Evolutionary conservation across 1,284 basidiomycete genomes (phyloP).

Genomic region (Heterobasidion occidentale): DNA sequence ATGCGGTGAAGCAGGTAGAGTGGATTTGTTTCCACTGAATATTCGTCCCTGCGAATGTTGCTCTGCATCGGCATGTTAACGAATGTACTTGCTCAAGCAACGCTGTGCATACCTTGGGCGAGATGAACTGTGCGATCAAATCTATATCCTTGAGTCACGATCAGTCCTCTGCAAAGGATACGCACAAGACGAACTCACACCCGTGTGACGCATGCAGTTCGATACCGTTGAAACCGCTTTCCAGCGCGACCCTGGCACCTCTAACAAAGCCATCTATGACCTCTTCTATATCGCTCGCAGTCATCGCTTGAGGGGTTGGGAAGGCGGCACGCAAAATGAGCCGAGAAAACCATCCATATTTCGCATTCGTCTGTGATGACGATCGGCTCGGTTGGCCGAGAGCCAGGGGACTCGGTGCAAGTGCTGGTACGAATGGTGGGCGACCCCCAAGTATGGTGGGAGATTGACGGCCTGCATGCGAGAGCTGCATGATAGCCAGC

Average conservation of each 20-base stretch:
- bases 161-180: constrained; percentile 6
- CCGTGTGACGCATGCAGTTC: constrained; percentile 89
- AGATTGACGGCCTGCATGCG: constrained; percentile 84
- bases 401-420: constrained; percentile 68
- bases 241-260: constrained; percentile 59
- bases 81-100: not conserved
- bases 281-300: constrained; percentile 48
- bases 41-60: constrained; percentile 63
- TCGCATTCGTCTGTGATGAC: not conserved
- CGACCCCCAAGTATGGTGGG: constrained; percentile 68
- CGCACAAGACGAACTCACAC: constrained; percentile 40
- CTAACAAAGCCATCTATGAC: constrained; percentile 63
- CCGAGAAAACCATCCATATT: constrained; percentile 18
- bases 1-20: constrained; percentile 64
- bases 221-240: constrained; percentile 83
- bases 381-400: constrained; percentile 28
- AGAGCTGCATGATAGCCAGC: constrained; percentile 77
- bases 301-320: constrained; percentile 58
- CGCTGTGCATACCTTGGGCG: constrained; percentile 48
- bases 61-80: constrained; percentile 33
- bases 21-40: constrained; percentile 39
- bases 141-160: constrained; percentile 36
- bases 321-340: constrained; percentile 49
- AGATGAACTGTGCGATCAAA: constrained; percentile 81
- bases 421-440: constrained; percentile 44